These are phyloP conservation scores for Lepraria neglecta DNA, from an alignment of 495 filamentous ascomycete genomes.

Conservation along the genomic window DNA sequence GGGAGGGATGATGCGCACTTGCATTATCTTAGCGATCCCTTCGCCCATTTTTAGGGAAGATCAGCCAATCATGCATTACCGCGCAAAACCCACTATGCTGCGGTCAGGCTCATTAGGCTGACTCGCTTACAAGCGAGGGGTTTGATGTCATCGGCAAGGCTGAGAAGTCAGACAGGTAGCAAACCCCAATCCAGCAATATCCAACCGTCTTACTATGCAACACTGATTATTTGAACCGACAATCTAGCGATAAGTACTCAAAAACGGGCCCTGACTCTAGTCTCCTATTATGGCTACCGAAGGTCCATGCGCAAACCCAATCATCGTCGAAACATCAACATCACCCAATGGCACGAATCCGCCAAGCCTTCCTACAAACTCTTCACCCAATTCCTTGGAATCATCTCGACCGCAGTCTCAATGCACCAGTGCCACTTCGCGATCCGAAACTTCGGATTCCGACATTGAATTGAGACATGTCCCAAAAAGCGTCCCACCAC, in stretches of 20 bases:
- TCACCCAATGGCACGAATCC: neutral
- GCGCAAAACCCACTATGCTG: neutral
- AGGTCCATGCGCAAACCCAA: neutral
- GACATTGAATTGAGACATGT: neutral
- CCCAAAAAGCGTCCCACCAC: neutral
- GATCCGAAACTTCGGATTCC: neutral
- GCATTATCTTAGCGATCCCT: neutral
- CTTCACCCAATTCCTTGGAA: conserved; percentile 2
- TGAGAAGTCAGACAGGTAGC: neutral
- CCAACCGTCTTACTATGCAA: neutral
- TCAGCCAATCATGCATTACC: neutral
- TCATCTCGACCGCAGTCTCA: conserved; percentile 1
- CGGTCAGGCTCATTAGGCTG: neutral
- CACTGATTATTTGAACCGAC: too few species aligned
- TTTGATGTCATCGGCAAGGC: neutral
- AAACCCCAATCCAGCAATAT: neutral
- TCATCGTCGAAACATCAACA: neutral
- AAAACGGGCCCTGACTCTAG: neutral
- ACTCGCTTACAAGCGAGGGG: neutral
- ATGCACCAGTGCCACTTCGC: conserved; percentile 8
- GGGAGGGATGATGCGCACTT: neutral
- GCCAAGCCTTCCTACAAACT: neutral
- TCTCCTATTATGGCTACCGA: neutral
- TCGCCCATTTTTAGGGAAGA: neutral
- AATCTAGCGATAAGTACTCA: neutral